These are phyloP conservation scores for Fraxinus sp. DNA, from an alignment of 305 asterid species.

Conservation along the genomic window DNA sequence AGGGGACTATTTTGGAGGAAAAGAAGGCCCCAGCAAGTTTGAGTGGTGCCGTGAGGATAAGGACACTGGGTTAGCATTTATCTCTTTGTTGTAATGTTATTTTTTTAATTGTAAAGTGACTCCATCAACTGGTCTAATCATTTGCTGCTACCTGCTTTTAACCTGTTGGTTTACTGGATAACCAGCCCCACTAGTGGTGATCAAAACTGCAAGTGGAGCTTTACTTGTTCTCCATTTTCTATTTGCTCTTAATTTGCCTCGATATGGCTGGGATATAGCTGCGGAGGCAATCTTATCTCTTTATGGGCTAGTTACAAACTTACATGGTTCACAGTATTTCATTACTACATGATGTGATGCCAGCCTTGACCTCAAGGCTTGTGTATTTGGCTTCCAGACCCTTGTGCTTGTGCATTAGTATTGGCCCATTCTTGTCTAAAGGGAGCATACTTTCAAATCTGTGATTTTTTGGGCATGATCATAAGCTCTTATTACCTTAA, in stretches of 20 bases:
- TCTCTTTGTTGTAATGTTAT: slow-evolving; percentile 23
- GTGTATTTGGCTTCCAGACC: neutral
- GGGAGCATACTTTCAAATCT: slow-evolving; percentile 2
- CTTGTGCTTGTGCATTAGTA: neutral
- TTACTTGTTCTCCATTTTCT: neutral
- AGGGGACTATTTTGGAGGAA: slow-evolving; percentile 95
- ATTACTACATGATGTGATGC: neutral
- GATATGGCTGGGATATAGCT: neutral
- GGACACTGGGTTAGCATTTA: slow-evolving; percentile 69
- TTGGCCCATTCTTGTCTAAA: neutral
- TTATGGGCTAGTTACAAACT: neutral
- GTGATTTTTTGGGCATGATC: slow-evolving; percentile 10
- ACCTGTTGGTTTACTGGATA: neutral
- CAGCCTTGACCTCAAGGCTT: neutral
- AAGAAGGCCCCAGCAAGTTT: slow-evolving; percentile 98
- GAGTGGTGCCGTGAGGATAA: slow-evolving; percentile 88
- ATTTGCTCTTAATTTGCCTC: neutral
- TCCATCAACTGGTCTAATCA: slow-evolving; percentile 23
- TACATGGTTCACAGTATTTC: neutral
- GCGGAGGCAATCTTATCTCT: slow-evolving; percentile 6
- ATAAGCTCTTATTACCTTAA: neutral
- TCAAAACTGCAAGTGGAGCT: neutral
- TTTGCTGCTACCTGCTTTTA: slow-evolving; percentile 10
- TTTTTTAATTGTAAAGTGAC: slow-evolving; percentile 18
- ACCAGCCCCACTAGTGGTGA: neutral